Evolutionary conservation across 192 early-diverging fungal species (phyloP).

Genomic region (Phycomyces blakesleeanus): DNA sequence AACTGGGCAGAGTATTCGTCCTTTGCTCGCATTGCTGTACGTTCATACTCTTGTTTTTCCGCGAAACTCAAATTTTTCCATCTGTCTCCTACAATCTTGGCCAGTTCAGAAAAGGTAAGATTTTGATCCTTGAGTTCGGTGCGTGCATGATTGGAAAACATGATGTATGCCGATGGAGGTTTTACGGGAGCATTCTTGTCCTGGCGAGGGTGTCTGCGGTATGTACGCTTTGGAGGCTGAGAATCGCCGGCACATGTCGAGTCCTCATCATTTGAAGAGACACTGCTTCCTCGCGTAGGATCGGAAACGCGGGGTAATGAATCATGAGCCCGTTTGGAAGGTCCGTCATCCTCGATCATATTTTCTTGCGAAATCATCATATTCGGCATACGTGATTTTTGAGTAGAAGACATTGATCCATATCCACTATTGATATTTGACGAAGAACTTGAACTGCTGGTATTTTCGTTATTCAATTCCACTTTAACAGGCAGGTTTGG

Average conservation of each 20-base stretch:
- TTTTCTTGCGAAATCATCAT: background rate
- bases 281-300: background rate
- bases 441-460: conserved; percentile 1
- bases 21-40: conserved; percentile 31
- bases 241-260: background rate
- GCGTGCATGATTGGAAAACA: conserved; percentile 40
- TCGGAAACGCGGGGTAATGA: too few species aligned
- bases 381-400: background rate
- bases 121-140: conserved; percentile 31
- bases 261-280: conserved; percentile 21
- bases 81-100: conserved; percentile 40
- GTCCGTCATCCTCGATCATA: too few species aligned
- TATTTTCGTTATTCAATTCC: background rate
- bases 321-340: too few species aligned
- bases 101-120: conserved; percentile 35
- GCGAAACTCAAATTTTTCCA: conserved; percentile 33
- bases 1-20: conserved; percentile 33
- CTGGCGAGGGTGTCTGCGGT: conserved; percentile 40
- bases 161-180: conserved; percentile 43
- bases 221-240: conserved; percentile 28
- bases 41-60: conserved; percentile 33
- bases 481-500: background rate
- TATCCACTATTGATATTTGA: conserved; percentile 1
- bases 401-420: background rate
- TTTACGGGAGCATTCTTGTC: conserved; percentile 42